Evolutionary conservation across 495 filamentous ascomycete species (phyloP).

Genomic region (Recurvomyces mirabilis): DNA sequence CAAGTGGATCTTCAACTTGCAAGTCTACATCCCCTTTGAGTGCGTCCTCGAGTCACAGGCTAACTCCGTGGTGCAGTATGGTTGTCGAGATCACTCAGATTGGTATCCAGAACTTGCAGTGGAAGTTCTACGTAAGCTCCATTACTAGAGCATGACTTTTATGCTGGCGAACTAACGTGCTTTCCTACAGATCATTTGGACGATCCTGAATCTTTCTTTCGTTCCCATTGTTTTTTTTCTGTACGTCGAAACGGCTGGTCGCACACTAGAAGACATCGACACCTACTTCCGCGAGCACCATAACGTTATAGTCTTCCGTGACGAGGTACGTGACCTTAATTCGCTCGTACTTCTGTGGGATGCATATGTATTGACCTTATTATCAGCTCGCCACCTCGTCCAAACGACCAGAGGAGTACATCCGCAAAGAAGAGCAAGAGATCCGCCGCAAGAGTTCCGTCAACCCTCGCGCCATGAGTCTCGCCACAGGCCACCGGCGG

Average conservation of each 20-base stretch:
- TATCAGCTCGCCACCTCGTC: conserved; percentile 26
- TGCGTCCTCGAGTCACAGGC: background rate
- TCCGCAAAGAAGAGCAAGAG: conserved; percentile 29
- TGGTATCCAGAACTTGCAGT: conserved; percentile 46
- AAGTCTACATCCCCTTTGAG: background rate
- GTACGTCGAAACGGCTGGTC: conserved; percentile 49
- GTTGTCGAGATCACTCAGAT: conserved; percentile 54
- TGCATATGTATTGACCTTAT: background rate
- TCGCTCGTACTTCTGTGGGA: background rate
- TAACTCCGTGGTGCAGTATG: conserved; percentile 1
- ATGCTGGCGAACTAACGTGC: background rate
- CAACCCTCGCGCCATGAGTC: conserved; percentile 11
- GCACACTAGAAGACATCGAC: conserved; percentile 42
- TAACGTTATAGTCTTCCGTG: conserved; percentile 29
- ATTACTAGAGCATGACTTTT: too few relatives aligned
- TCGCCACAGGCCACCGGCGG: conserved; percentile 8
- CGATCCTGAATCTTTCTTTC: conserved; percentile 47
- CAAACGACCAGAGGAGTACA: conserved; percentile 32
- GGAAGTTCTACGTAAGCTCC: conserved; percentile 44
- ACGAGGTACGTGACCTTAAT: conserved; percentile 17
- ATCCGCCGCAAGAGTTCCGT: conserved; percentile 27
- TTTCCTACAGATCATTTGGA: conserved; percentile 40
- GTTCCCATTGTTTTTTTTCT: conserved; percentile 52
- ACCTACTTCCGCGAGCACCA: conserved; percentile 35
- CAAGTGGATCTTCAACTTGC: conserved; percentile 52